These are phyloP conservation scores for Triticum turgidum DNA, from an alignment of 176 grass and related monocot genomes.

Conservation along the genomic window DNA sequence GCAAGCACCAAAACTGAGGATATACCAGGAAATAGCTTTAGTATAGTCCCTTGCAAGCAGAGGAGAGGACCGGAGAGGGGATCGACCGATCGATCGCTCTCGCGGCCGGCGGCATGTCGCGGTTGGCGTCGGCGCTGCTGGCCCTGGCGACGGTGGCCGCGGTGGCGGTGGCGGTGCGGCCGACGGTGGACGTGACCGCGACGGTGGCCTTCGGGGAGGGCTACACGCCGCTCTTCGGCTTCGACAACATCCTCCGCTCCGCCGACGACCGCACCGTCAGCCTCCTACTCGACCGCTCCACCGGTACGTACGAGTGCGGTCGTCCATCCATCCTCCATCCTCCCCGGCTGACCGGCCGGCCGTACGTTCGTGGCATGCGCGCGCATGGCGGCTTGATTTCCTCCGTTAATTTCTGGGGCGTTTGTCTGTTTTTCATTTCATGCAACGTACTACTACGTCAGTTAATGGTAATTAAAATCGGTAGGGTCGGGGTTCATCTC, in stretches of 20 bases:
- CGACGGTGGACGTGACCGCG: background rate
- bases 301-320: conserved; percentile 30
- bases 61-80: background rate
- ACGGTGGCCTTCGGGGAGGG: background rate
- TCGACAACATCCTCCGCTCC: conserved; percentile 60
- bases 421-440: too few species aligned
- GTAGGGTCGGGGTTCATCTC: conserved; percentile 92
- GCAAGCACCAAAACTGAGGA: background rate
- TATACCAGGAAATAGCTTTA: background rate
- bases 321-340: too few species aligned
- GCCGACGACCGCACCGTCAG: conserved; percentile 63
- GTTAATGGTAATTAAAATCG: background rate
- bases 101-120: background rate
- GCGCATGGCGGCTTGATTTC: background rate
- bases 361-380: background rate
- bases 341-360: background rate
- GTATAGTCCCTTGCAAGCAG: background rate
- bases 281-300: conserved; percentile 75
- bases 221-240: conserved; percentile 46
- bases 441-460: background rate
- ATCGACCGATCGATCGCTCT: background rate
- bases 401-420: background rate
- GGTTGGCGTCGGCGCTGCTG: background rate
- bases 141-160: background rate
- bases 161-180: background rate